Conservation (phyloP, 108 stramenopile species). For the Skeletonema costatum region DNA sequence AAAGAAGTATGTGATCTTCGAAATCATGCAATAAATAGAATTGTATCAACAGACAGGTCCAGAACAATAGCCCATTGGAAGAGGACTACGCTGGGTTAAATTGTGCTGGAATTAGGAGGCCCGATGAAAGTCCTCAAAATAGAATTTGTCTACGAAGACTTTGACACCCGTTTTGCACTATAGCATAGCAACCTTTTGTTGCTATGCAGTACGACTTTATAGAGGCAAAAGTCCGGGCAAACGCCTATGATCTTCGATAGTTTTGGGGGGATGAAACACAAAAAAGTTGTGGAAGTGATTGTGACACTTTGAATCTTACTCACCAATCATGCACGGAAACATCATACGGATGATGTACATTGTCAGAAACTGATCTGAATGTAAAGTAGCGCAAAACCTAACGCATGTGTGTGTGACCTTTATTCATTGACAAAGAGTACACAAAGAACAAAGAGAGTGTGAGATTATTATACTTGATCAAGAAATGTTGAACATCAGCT, state of each 20-base stretch:
- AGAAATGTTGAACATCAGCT: neutral
- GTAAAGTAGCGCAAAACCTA: too few species aligned
- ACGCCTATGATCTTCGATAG: conserved; percentile 17
- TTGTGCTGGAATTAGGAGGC: conserved; percentile 1
- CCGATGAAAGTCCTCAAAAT: conserved; percentile 8
- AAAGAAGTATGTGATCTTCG: too few species aligned
- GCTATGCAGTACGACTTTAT: conserved; percentile 8
- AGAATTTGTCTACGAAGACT: conserved; percentile 20
- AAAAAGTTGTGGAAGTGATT: too few species aligned
- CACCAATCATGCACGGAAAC: too few species aligned
- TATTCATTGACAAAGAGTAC: neutral
- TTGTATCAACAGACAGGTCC: conserved; percentile 33
- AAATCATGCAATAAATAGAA: neutral
- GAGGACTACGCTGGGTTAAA: conserved; percentile 25
- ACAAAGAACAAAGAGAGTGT: neutral
- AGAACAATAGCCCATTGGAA: conserved; percentile 15
- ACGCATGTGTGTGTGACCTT: conserved; percentile 13
- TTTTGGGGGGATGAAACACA: neutral
- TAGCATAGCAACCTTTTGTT: conserved; percentile 15
- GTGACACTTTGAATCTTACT: too few species aligned
- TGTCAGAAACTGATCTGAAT: too few species aligned
- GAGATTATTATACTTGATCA: neutral
- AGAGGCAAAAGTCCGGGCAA: conserved; percentile 22
- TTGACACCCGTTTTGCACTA: conserved; percentile 28
- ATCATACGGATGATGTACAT: too few species aligned